Evolutionary conservation across 768 basidiomycete species (phyloP), one percentile per base, ranked within the genome.

Genomic region (Macrolepiota albuminosa): DNA sequence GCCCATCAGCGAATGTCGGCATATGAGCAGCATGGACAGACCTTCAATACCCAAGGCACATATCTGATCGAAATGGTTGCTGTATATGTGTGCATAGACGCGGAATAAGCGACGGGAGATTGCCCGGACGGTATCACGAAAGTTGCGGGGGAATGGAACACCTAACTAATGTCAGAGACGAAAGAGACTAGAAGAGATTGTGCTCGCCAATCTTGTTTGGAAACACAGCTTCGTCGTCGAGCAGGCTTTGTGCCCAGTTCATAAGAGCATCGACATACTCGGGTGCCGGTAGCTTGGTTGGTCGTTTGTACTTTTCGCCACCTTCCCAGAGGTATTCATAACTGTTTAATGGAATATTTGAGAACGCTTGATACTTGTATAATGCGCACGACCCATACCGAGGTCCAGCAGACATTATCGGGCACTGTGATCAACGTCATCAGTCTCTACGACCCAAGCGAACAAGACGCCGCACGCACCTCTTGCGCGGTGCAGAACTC

Each of bases 41-140:
- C 96, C 96, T 84, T 99, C 97, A 55, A 99, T 98, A 6, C 95
- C 95, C 49, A 99, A 76, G 14, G 97, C 97, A 72, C 96, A 98
- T 60, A 98, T 93, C 67, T 98, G 96, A 68, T 98, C 97, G 72
- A 99, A 98, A 74, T 99, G 97, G 66, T 94, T 96, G 79, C 95
- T 96, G 78, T 99, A 99, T 69, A 98, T 87, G 72, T 99, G 97
- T 21, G 95, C 97, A 71, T 99, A 99, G 45, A 99, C 91, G 18
- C 97, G 84, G 82, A 99, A 99, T 57, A 99, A 73, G 31, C 97
- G 84, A 48, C 97, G 84, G 59, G 93, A 84, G 60, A 99, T 94
- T 10, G 92, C 93, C 69, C 93, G 88, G 61, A 97, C 89, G 0
- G 92, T 95, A 18, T 92, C 89, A 33, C 87, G 85, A 75, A 97